These are phyloP conservation scores for Metschnikowia arizonensis DNA, from an alignment of 805 yeast species.

Conservation along the genomic window DNA sequence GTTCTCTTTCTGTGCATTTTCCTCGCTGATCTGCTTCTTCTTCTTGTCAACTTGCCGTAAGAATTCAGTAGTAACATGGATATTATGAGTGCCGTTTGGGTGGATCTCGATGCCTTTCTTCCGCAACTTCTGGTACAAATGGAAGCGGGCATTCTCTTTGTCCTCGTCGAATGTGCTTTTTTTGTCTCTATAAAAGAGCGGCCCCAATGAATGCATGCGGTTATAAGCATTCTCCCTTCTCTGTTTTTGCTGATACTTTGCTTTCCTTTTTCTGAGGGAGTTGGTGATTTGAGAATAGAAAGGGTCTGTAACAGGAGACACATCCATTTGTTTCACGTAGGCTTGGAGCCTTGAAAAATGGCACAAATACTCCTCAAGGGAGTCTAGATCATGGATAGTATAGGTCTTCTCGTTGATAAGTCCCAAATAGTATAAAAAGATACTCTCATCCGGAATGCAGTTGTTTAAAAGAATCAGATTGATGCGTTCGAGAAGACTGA, in stretches of 20 bases:
- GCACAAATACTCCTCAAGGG: slow-evolving; percentile 15
- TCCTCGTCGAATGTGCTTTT: background rate
- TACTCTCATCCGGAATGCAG: slow-evolving; percentile 20
- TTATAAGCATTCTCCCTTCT: background rate
- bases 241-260: background rate
- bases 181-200: background rate
- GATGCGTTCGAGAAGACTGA: slow-evolving; percentile 12
- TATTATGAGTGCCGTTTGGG: slow-evolving; percentile 1
- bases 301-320: background rate
- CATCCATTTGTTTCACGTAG: background rate
- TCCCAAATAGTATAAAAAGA: slow-evolving; percentile 31
- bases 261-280: background rate
- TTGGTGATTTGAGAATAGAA: background rate
- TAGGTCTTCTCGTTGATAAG: slow-evolving; percentile 14
- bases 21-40: background rate
- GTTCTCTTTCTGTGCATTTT: background rate
- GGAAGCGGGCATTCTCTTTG: background rate
- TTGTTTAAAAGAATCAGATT: slow-evolving; percentile 15
- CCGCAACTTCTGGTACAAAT: slow-evolving; percentile 1
- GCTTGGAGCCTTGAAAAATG: slow-evolving; percentile 12
- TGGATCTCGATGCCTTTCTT: slow-evolving; percentile 3
- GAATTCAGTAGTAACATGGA: slow-evolving; percentile 4
- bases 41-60: background rate
- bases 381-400: slow-evolving; percentile 13
- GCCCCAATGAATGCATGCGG: background rate